A percentile compares a stretch with the other conserved stretches of the same genome.
These are phyloP conservation scores for Aspergillus japonicus DNA, from an alignment of 2,329 filamentous ascomycete species.

Conservation along the genomic window DNA sequence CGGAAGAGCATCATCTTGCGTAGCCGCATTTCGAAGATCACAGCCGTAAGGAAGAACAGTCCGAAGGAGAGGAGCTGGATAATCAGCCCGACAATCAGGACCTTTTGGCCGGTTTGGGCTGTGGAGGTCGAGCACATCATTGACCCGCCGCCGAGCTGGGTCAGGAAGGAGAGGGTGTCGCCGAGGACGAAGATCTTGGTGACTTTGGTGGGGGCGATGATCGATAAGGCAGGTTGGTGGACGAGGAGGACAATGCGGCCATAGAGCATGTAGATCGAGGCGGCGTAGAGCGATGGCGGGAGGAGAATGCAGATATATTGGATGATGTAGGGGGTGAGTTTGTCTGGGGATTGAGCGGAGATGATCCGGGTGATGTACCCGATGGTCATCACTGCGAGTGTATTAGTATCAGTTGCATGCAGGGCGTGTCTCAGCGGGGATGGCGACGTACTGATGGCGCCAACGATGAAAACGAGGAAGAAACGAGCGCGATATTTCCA, in stretches of 20 bases:
- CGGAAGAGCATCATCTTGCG: no score
- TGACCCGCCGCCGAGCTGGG: background rate
- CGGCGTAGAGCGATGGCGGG: constrained; percentile 22
- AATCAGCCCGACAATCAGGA: no score
- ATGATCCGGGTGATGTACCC: background rate
- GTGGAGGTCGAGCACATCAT: constrained; percentile 1
- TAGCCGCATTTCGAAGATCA: background rate
- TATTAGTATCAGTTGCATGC: background rate
- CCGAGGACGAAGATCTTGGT: constrained; percentile 10
- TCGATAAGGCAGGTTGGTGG: constrained; percentile 1
- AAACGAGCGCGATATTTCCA: background rate
- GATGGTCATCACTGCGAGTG: background rate
- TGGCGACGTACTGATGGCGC: background rate
- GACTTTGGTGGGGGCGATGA: constrained; percentile 6
- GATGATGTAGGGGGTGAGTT: background rate
- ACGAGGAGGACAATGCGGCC: constrained; percentile 10
- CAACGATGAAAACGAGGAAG: background rate
- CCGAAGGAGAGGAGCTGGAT: no score
- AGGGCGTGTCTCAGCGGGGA: no score
- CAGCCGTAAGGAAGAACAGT: no score
- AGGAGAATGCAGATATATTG: constrained; percentile 15
- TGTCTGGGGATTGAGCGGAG: background rate
- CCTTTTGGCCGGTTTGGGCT: no score
- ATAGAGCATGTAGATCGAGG: constrained; percentile 23
- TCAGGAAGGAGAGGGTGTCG: constrained; percentile 5